phyloP scores from a whole-genome alignment of 2,329 filamentous ascomycete genomes.

The Colletotrichum costaricense region DNA sequence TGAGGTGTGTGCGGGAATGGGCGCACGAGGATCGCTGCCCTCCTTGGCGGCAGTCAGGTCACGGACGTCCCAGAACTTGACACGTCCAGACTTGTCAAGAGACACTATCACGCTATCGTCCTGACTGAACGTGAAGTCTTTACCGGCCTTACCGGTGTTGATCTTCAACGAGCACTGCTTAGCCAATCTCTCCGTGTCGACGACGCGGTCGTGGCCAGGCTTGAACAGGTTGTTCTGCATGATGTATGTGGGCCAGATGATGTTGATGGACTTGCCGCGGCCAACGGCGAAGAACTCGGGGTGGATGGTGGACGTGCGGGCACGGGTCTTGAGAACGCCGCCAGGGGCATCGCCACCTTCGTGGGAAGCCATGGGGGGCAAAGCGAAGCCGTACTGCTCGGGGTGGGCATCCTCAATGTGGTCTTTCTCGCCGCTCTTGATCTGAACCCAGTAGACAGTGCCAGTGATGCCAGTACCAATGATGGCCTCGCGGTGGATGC shows the following conservation, averaged over 20 bases:
- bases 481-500: slow-evolving; percentile 79
- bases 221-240: slow-evolving; percentile 73
- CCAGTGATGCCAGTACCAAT: slow-evolving; percentile 95
- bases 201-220: slow-evolving; percentile 72
- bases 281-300: slow-evolving; percentile 96
- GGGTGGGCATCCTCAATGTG: slow-evolving; percentile 82
- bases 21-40: slow-evolving; percentile 60
- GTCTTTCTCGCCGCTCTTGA: slow-evolving; percentile 82
- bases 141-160: slow-evolving; percentile 96
- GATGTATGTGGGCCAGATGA: slow-evolving; percentile 78
- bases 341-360: slow-evolving; percentile 94
- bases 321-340: slow-evolving; percentile 94
- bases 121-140: slow-evolving; percentile 97
- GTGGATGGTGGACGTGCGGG: slow-evolving; percentile 88
- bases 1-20: slow-evolving; percentile 65
- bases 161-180: slow-evolving; percentile 91
- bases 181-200: slow-evolving; percentile 89
- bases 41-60: slow-evolving; percentile 72
- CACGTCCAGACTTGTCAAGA: slow-evolving; percentile 93
- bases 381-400: slow-evolving; percentile 87
- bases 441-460: slow-evolving; percentile 93
- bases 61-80: slow-evolving; percentile 98
- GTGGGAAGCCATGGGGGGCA: slow-evolving; percentile 86
- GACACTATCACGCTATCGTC: slow-evolving; percentile 96
- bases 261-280: slow-evolving; percentile 94